These are phyloP conservation scores for Botryotinia calthae DNA, from an alignment of 2,329 filamentous ascomycete species.

Conservation along the genomic window DNA sequence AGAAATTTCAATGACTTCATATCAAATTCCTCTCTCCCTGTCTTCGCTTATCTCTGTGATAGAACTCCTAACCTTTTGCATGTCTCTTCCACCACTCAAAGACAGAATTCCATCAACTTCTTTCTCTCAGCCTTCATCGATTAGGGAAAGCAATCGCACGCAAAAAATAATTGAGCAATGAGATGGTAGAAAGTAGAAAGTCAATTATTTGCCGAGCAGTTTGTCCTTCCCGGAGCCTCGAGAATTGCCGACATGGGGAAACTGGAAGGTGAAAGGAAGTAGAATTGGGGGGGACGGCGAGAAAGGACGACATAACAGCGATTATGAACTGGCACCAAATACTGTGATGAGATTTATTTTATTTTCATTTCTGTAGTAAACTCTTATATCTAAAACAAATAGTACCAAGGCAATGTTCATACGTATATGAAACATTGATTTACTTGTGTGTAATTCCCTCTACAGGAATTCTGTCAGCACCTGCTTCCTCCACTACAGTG, in stretches of 20 bases:
- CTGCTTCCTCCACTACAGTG: constrained; percentile 61
- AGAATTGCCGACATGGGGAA: background rate
- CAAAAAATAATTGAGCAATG: background rate
- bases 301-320: background rate
- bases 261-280: background rate
- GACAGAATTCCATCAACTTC: background rate
- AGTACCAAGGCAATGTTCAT: background rate
- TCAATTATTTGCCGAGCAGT: background rate
- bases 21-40: background rate
- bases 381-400: background rate
- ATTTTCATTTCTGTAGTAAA: background rate
- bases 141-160: background rate
- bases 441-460: constrained; percentile 51
- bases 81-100: background rate
- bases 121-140: background rate
- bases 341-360: background rate
- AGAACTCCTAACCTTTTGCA: background rate
- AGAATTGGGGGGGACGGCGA: background rate
- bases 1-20: accelerated
- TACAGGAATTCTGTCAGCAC: constrained; percentile 55
- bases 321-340: background rate
- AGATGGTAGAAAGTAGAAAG: background rate
- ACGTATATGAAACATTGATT: background rate
- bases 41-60: background rate
- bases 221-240: background rate